Evolutionary conservation across 73 alveolate genomes (phyloP).

Genomic region (Blepharisma stoltei): DNA sequence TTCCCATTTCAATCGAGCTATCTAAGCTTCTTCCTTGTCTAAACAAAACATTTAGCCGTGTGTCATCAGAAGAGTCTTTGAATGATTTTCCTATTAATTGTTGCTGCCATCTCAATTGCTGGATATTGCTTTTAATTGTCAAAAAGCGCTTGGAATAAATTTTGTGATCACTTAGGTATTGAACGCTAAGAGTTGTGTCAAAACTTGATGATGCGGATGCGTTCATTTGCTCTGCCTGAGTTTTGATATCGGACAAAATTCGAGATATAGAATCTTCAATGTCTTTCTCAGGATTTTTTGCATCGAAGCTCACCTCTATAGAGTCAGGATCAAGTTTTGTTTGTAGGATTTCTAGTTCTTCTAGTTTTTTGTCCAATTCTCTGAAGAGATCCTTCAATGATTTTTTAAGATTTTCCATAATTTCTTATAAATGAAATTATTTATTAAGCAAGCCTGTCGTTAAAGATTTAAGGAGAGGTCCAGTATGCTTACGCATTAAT

Average conservation of each 20-base stretch:
- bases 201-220: not conserved
- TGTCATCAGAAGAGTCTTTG: not conserved
- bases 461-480: no score
- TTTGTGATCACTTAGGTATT: not conserved
- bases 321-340: not conserved
- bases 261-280: not conserved
- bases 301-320: not conserved
- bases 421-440: no score
- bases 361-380: constrained; percentile 12
- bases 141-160: not conserved
- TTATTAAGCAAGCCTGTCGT: no score
- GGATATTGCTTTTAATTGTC: not conserved
- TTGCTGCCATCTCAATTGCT: constrained; percentile 8
- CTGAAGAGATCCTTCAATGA: not conserved
- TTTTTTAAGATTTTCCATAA: not conserved
- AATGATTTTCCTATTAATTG: not conserved
- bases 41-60: not conserved
- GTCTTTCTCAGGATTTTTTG: not conserved
- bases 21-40: not conserved
- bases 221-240: not conserved
- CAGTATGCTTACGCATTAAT: no score
- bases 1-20: not conserved
- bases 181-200: not conserved
- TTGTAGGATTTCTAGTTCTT: not conserved
- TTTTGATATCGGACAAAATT: not conserved